Evolutionary conservation across 129 eudicot genomes (phyloP).

Genomic region (Calendula officinalis): DNA sequence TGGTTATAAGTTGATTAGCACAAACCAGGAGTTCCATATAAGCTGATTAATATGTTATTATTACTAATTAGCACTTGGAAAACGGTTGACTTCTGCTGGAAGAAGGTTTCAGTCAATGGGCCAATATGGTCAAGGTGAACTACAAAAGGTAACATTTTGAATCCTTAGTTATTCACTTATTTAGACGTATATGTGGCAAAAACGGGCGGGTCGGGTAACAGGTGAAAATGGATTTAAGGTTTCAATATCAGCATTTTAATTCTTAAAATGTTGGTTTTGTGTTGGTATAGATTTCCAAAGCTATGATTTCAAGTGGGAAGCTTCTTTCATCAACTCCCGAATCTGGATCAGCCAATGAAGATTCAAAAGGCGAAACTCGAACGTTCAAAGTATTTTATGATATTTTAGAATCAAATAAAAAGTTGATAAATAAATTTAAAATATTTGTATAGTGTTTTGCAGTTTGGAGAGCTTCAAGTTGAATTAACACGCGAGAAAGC

Average conservation of each 20-base stretch:
- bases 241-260: background rate
- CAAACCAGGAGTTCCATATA: constrained; percentile 4
- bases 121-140: constrained; percentile 92
- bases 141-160: constrained; percentile 57
- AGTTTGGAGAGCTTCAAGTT: constrained; percentile 95
- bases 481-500: constrained; percentile 79
- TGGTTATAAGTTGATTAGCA: constrained; percentile 8
- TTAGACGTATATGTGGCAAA: constrained; percentile 8
- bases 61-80: constrained; percentile 75
- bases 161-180: constrained; percentile 16
- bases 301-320: constrained; percentile 65
- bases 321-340: constrained; percentile 52
- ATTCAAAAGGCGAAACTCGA: constrained; percentile 58
- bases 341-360: constrained; percentile 38
- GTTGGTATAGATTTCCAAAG: constrained; percentile 74
- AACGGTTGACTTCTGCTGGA: constrained; percentile 80
- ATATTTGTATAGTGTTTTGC: constrained; percentile 22
- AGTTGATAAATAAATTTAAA: background rate
- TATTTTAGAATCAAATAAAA: background rate
- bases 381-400: constrained; percentile 54
- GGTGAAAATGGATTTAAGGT: background rate
- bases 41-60: constrained; percentile 28
- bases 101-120: constrained; percentile 97
- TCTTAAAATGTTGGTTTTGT: background rate
- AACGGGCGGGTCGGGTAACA: background rate